Evolutionary conservation across 1,284 basidiomycete genomes (phyloP).

Genomic region (Moniliophthora roreri): DNA sequence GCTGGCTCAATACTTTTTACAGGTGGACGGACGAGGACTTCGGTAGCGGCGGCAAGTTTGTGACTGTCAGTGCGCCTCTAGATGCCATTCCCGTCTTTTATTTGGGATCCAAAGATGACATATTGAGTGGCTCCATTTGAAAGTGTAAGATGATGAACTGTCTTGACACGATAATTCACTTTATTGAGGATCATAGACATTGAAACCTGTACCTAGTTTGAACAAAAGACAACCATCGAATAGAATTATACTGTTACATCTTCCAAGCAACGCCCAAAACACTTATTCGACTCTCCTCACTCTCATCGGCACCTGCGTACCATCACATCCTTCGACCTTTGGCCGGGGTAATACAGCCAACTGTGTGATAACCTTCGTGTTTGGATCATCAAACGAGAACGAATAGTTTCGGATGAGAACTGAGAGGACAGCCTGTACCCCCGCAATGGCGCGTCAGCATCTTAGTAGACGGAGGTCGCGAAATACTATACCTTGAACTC

Average conservation of each 20-base stretch:
- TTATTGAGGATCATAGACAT: no score
- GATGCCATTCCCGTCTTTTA: conserved; percentile 41
- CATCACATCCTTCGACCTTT: not conserved
- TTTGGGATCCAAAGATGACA: conserved; percentile 32
- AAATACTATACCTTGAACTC: conserved; percentile 40
- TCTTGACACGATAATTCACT: no score
- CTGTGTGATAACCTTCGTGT: not conserved
- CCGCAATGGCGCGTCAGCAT: conserved; percentile 10
- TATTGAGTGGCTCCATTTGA: conserved; percentile 29
- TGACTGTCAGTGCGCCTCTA: conserved; percentile 32
- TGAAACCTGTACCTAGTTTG: no score
- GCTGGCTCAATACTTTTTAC: not conserved
- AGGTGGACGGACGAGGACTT: conserved; percentile 38
- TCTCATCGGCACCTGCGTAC: no score
- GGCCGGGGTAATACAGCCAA: not conserved
- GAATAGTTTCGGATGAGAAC: conserved; percentile 37
- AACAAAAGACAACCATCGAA: no score
- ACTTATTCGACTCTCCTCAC: no score
- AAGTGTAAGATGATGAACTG: no score
- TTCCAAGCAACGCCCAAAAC: no score
- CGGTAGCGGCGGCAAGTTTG: conserved; percentile 28
- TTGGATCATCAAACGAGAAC: conserved; percentile 37
- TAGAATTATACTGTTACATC: no score
- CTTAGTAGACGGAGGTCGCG: not conserved
- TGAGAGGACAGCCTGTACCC: conserved; percentile 31